Evolutionary conservation across 768 basidiomycete species (phyloP).

Genomic region (Suillus luteus): DNA sequence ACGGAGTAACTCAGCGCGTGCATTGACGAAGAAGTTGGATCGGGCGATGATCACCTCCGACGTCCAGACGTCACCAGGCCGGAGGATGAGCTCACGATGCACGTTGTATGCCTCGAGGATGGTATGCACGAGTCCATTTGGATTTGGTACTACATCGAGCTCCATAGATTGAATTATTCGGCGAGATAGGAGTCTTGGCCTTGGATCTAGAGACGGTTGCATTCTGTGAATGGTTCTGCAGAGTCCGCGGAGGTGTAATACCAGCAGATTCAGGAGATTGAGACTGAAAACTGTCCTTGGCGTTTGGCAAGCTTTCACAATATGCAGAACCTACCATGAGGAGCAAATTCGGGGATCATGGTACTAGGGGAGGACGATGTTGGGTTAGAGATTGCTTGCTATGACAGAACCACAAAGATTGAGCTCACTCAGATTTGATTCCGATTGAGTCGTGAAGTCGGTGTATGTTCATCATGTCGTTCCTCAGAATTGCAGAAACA

Average conservation of each 20-base stretch:
- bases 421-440: too few relatives aligned
- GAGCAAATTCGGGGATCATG: not conserved
- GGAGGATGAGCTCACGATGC: slow-evolving; percentile 34
- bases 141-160: too few relatives aligned
- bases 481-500: too few relatives aligned
- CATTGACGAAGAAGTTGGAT: slow-evolving; percentile 41
- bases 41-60: slow-evolving; percentile 32
- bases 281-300: not conserved
- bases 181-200: not conserved
- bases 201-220: not conserved
- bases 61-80: slow-evolving; percentile 45
- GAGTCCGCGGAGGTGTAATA: not conserved
- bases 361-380: not conserved
- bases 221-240: not conserved
- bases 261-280: not conserved
- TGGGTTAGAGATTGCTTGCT: too few relatives aligned
- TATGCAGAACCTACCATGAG: not conserved
- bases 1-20: slow-evolving; percentile 32
- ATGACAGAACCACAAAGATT: too few relatives aligned
- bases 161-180: too few relatives aligned
- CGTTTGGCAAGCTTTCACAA: not conserved
- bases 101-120: slow-evolving; percentile 37
- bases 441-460: too few relatives aligned
- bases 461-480: too few relatives aligned
- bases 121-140: slow-evolving; percentile 37